Evolutionary conservation across 345 rosid species (phyloP), one percentile per base, ranked within the genome.

Genomic region (Syzygium aromaticum): DNA sequence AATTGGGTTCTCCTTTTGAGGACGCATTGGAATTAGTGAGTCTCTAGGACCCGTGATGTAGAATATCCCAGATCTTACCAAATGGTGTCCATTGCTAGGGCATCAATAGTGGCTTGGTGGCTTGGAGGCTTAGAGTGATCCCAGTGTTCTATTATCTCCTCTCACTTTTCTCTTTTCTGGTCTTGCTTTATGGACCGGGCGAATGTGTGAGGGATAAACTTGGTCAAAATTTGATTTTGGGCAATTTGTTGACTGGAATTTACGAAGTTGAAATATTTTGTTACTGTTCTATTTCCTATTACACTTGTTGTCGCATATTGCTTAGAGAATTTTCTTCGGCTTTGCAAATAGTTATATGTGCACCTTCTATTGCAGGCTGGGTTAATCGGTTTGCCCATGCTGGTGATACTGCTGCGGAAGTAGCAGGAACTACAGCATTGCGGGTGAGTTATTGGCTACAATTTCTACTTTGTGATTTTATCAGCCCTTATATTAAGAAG

Each of bases 351-450:
- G 49, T 38, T 33, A 73, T 73, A 33, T 40, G n/a, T 28, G 6
- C 40, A 77, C 30, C 30, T 88, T 86, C 87, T 89, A n/a, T 84
- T 85, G 90, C 93, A 98, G 99, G 97, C 90, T 98, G 99, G 99
- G 97, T 96, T 54, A 96, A 98, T 93, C 98, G 98, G 30, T 98
- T 96, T 95, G 99, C 99, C 23, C 89, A 95, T 89, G 98, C 98
- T 87, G 99, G 99, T 14, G 98, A 96, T 88, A 90, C 98, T 86
- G 98, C 99, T 52, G 87, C 94, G 88, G 99, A 95, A 91, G 97
- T 96, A 61, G 99, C 99, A 22, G 98, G 92, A 93, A 94, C 86
- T 89, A 94, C 99, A 80, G 98, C 98, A 33, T n/a, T 93, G 87
- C 91, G 95, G 94, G 99, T 98, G 85, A 92, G 94, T 51, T 87